Evolutionary conservation across 257 asterid species (phyloP).

Genomic region (Lycium barbarum): DNA sequence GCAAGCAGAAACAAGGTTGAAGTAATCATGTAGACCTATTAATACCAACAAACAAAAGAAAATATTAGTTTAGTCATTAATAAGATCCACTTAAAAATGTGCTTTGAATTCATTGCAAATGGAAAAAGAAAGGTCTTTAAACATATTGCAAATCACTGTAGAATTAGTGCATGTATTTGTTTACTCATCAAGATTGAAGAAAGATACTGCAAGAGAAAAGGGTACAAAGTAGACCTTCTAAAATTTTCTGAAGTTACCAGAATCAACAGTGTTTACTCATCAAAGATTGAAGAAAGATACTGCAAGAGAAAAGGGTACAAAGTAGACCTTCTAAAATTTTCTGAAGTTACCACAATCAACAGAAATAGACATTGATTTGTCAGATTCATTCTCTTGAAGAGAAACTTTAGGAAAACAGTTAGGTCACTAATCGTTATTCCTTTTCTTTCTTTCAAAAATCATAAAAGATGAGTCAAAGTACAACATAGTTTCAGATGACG

Average conservation of each 20-base stretch:
- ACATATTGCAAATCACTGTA: not conserved
- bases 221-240: not conserved
- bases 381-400: not conserved
- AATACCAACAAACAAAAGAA: not conserved
- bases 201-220: not conserved
- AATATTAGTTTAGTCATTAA: too few species aligned
- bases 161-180: not conserved
- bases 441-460: not conserved
- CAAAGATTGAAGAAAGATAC: not conserved
- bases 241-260: not conserved
- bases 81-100: not conserved
- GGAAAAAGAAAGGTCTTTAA: not conserved
- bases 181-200: not conserved
- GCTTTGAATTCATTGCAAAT: not conserved
- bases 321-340: not conserved
- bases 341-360: not conserved
- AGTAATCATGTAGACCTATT: not conserved
- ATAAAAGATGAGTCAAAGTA: not conserved
- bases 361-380: not conserved
- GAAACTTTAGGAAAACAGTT: not conserved
- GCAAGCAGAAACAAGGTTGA: not conserved
- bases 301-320: not conserved
- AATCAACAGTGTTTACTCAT: not conserved
- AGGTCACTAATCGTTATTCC: not conserved
- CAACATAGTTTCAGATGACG: not conserved